Evolutionary conservation across 768 basidiomycete species (phyloP).

Genomic region (Russula sp.): DNA sequence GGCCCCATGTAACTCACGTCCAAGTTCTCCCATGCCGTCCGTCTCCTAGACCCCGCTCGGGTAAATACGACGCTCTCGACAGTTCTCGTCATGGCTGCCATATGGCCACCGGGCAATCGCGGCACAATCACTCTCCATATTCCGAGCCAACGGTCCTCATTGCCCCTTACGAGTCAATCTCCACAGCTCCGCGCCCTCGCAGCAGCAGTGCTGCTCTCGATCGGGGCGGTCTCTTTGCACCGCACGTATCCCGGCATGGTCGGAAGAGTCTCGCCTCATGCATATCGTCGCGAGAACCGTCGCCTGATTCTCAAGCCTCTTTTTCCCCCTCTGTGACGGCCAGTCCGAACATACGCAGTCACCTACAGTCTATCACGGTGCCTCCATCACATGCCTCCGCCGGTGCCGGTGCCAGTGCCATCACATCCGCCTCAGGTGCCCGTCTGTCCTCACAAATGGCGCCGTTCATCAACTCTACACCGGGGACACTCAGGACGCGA

Average conservation of each 20-base stretch:
- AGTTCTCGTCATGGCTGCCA: neutral
- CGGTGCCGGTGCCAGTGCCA: neutral
- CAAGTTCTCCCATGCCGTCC: neutral
- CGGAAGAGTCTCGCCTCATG: constrained; percentile 5
- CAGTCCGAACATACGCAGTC: constrained; percentile 11
- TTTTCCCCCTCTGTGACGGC: constrained; percentile 13
- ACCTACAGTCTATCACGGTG: neutral
- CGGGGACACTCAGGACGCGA: constrained; percentile 9
- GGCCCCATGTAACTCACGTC: neutral
- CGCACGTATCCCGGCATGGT: constrained; percentile 18
- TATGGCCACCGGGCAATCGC: constrained; percentile 3
- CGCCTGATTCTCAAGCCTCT: constrained; percentile 19
- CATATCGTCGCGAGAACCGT: constrained; percentile 21
- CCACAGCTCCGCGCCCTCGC: constrained; percentile 12
- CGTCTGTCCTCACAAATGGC: neutral
- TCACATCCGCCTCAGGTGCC: neutral
- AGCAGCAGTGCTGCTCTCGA: constrained; percentile 25
- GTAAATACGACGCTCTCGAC: constrained; percentile 10
- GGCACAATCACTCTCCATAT: constrained; percentile 16
- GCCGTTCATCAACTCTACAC: constrained; percentile 20
- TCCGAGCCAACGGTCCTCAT: constrained; percentile 19
- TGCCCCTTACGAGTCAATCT: constrained; percentile 5
- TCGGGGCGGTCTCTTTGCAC: neutral
- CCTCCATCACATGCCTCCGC: constrained; percentile 4
- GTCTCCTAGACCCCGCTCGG: constrained; percentile 1